A percentile compares a stretch with the other conserved stretches of the same genome.
These are phyloP conservation scores for Epichloe aotearoae DNA, from an alignment of 2,329 filamentous ascomycete genomes.

Conservation along the genomic window DNA sequence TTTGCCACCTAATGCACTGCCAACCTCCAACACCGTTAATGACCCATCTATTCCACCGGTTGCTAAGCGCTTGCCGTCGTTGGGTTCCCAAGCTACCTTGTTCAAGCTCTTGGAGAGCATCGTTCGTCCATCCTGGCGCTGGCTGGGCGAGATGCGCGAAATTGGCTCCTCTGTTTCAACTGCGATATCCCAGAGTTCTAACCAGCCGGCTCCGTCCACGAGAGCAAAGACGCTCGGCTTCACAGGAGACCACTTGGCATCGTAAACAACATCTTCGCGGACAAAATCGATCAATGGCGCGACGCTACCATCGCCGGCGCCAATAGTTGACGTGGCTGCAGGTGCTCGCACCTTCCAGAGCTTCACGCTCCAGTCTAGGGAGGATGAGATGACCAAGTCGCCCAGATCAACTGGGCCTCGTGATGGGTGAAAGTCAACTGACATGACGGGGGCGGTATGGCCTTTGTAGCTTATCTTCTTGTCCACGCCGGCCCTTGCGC, in stretches of 20 bases:
- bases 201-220: slow-evolving; percentile 80
- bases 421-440: slow-evolving; percentile 86
- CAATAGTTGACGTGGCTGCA: slow-evolving; percentile 53
- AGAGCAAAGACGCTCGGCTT: slow-evolving; percentile 90
- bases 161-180: slow-evolving; percentile 87
- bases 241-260: slow-evolving; percentile 86
- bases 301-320: slow-evolving; percentile 39
- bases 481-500: slow-evolving; percentile 92
- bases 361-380: slow-evolving; percentile 93
- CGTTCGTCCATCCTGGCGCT: slow-evolving; percentile 49
- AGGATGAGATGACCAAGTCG: slow-evolving; percentile 83
- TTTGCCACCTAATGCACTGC: slow-evolving; percentile 66
- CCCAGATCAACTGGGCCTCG: slow-evolving; percentile 87
- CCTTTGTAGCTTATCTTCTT: slow-evolving; percentile 76
- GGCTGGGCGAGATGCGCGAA: slow-evolving; percentile 61
- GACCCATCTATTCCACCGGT: slow-evolving; percentile 87
- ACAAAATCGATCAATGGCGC: slow-evolving; percentile 77
- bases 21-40: slow-evolving; percentile 87
- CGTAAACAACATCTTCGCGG: slow-evolving; percentile 93
- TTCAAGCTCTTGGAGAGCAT: slow-evolving; percentile 80
- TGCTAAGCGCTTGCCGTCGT: slow-evolving; percentile 74
- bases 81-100: slow-evolving; percentile 86
- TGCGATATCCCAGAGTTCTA: slow-evolving; percentile 93
- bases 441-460: slow-evolving; percentile 91
- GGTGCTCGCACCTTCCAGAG: slow-evolving; percentile 87